phyloP scores from a whole-genome alignment of 495 filamentous ascomycete genomes.

The Aspergillus sclerotiicarbonarius region DNA sequence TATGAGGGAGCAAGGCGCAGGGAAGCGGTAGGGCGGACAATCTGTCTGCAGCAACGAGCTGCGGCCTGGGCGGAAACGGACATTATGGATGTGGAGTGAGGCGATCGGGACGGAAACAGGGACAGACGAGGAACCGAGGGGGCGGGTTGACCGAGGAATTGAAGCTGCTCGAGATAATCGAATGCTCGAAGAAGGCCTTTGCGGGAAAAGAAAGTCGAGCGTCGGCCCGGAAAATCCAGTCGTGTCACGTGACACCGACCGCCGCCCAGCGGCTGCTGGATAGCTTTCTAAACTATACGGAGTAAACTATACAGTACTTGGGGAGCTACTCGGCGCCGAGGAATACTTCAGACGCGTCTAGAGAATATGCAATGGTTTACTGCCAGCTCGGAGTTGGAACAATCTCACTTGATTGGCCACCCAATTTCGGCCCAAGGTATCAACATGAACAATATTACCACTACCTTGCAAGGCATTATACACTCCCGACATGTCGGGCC shows the following conservation, averaged over 20 bases:
- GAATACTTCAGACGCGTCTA: too few relatives aligned
- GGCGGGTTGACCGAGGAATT: slow-evolving; percentile 10
- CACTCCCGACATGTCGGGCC: not conserved
- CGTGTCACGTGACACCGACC: slow-evolving; percentile 30
- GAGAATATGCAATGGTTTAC: too few relatives aligned
- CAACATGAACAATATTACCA: not conserved
- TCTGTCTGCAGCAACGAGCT: slow-evolving; percentile 48
- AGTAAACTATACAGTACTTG: not conserved
- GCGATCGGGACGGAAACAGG: slow-evolving; percentile 7
- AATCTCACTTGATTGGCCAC: not conserved
- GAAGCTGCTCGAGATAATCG: slow-evolving; percentile 15
- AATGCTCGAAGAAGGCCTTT: slow-evolving; percentile 17
- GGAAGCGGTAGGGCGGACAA: slow-evolving; percentile 44
- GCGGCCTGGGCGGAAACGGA: slow-evolving; percentile 43
- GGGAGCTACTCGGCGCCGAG: too few relatives aligned
- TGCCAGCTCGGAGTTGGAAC: not conserved
- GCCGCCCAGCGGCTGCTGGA: not conserved
- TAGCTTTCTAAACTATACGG: not conserved
- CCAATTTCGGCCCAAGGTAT: not conserved
- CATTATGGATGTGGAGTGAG: slow-evolving; percentile 30
- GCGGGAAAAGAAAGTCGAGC: slow-evolving; percentile 31
- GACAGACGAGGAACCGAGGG: slow-evolving; percentile 14
- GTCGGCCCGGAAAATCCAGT: slow-evolving; percentile 40
- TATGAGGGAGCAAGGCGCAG: slow-evolving; percentile 49
- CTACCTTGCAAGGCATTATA: not conserved